Evolutionary conservation across 345 rosid genomes (phyloP).

Genomic region (Microthlaspi erraticum): DNA sequence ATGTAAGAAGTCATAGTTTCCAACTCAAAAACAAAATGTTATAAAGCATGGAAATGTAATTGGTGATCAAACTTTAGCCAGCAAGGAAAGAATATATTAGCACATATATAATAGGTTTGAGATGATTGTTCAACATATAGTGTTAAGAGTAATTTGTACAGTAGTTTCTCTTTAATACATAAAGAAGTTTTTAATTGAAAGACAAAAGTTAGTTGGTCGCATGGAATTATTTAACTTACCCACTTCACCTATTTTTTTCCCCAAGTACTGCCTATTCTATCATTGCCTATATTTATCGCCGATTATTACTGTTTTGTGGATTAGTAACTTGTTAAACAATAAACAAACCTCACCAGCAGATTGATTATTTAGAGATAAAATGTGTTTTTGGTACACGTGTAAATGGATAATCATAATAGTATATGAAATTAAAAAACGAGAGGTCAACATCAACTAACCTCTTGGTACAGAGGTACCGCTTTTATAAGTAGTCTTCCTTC

Average conservation of each 20-base stretch:
- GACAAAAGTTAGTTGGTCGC: neutral
- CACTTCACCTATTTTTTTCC: neutral
- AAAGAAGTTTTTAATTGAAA: no score
- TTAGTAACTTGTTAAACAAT: conserved; percentile 11
- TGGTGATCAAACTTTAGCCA: neutral
- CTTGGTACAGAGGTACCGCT: conserved; percentile 26
- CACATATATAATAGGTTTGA: neutral
- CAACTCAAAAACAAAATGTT: neutral
- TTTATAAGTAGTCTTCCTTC: conserved; percentile 38
- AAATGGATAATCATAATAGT: conserved; percentile 22
- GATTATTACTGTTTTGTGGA: conserved; percentile 21
- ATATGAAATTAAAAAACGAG: conserved; percentile 17
- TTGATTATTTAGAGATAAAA: conserved; percentile 14
- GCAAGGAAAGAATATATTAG: neutral
- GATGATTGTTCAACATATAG: neutral
- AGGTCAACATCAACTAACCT: conserved; percentile 38
- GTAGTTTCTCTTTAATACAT: no score
- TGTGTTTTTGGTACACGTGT: conserved; percentile 2
- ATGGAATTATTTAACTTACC: neutral
- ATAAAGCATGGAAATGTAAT: neutral
- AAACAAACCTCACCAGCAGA: neutral
- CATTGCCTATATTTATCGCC: conserved; percentile 8
- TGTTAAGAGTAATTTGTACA: no score
- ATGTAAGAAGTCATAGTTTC: neutral
- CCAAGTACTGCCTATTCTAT: neutral